These are phyloP conservation scores for Chlamydomonas sphaeroides DNA, from an alignment of 139 green algal species.

Conservation along the genomic window DNA sequence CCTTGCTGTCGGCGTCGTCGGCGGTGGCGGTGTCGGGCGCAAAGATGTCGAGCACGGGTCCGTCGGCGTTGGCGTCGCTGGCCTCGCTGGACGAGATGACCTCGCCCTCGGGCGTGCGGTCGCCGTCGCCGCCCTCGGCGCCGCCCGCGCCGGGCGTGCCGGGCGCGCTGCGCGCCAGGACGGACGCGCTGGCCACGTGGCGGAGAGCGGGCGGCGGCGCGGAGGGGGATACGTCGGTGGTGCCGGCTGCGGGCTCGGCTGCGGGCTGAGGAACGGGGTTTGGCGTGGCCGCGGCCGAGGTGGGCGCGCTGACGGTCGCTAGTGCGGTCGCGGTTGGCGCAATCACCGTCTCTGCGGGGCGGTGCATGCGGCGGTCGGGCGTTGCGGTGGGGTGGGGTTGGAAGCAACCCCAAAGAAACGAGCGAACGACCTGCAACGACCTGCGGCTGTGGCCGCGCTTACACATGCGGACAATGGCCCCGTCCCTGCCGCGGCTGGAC, in stretches of 20 bases:
- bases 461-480: no score
- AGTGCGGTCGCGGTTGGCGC: slow-evolving; percentile 2
- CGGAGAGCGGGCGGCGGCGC: not conserved
- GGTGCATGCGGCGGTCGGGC: no score
- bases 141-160: not conserved
- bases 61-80: slow-evolving; percentile 42
- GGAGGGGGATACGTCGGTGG: not conserved
- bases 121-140: slow-evolving; percentile 26
- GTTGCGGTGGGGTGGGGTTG: no score
- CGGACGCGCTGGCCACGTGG: not conserved
- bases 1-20: slow-evolving; percentile 38
- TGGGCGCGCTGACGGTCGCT: no score
- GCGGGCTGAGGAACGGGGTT: not conserved
- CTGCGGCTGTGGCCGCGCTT: no score
- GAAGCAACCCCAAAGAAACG: no score
- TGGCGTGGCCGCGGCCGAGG: not conserved
- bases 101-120: slow-evolving; percentile 51
- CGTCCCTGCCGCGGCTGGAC: no score
- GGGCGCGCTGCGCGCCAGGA: not conserved
- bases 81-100: slow-evolving; percentile 32
- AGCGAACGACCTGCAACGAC: no score
- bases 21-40: not conserved
- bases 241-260: not conserved
- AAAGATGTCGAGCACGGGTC: slow-evolving; percentile 57
- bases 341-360: not conserved